Evolutionary conservation across 2,329 filamentous ascomycete genomes (phyloP), one percentile per base, ranked within the genome.

Genomic region (Cladosporium sp.): DNA sequence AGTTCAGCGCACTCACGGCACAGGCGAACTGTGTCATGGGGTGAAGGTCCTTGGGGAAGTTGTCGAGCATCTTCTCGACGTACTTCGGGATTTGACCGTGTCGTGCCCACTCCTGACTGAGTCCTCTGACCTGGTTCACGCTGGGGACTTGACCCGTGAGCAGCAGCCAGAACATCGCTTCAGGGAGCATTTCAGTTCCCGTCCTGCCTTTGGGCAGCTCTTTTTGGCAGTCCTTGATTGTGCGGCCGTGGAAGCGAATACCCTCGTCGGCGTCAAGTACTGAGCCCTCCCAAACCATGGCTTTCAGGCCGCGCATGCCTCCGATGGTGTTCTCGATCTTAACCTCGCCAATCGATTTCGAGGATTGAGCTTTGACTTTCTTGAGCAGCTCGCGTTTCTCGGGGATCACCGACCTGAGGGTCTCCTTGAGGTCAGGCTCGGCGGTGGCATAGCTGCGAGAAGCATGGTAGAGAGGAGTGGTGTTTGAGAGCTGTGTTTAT

Each of bases 141-240:
- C 86, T 88, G 19, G 93, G 93, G 18, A 97, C 87, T 71, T 94
- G 80, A 53, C 93, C 93, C 8, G 93, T 98, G 60, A 98, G 78
- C 43, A 98, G 83, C 36, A 97, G 83, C 93, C 93, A 98, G 79
- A 98, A 98, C 93, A 98, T 98, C 70, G 92, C 84, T 73, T 98
- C 93, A 41, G 93, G 93, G 11, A 97, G 81, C 93, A 97, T 98
- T 74, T 97, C 92, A 5, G 89, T 94, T 62, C 92, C 89, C 2
- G 86, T 82, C 53, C 80, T 89, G 59, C 92, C 93, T 78, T 96
- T 97, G 7, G 67, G 93, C 91, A 13, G 97, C 83, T 69, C 85
- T 59, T 84, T 82, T 68, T 97, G 93, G 76, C 93, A 98, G 67
- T 98, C 92, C 74, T 95, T 95, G 78, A 98, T 98, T 57, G 91